phyloP scores from a whole-genome alignment of 2,329 filamentous ascomycete genomes.

The Exophiala dermatitidis region DNA sequence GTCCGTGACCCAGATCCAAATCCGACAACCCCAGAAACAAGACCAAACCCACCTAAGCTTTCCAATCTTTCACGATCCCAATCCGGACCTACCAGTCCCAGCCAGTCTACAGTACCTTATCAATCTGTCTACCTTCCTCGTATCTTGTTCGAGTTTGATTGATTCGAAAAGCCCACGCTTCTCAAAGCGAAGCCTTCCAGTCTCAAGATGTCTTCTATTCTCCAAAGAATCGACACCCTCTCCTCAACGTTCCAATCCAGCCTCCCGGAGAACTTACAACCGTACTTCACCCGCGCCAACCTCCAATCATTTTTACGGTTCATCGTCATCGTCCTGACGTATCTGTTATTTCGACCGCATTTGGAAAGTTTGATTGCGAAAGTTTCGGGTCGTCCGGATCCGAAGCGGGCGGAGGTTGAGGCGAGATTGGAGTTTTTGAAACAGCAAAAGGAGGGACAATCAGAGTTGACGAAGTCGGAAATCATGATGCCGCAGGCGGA shows the following conservation, averaged over 20 bases:
- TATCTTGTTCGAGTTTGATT: too few species aligned
- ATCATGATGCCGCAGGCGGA: neutral
- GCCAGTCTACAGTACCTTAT: too few species aligned
- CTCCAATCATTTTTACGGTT: slow-evolving; percentile 14
- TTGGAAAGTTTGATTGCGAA: slow-evolving; percentile 17
- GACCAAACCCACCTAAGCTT: too few species aligned
- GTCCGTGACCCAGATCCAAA: too few species aligned
- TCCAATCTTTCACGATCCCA: too few species aligned
- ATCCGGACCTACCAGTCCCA: too few species aligned
- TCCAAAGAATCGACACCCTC: neutral
- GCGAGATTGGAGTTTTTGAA: slow-evolving; percentile 11
- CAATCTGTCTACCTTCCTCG: too few species aligned
- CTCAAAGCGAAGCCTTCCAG: too few species aligned
- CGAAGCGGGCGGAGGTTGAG: slow-evolving; percentile 14
- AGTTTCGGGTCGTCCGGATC: slow-evolving; percentile 13
- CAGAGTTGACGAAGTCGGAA: neutral
- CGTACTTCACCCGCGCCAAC: slow-evolving; percentile 16
- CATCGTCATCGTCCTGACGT: slow-evolving; percentile 18
- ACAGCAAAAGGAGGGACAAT: slow-evolving; percentile 13
- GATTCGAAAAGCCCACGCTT: too few species aligned
- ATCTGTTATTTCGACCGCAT: slow-evolving; percentile 24
- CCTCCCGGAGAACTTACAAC: slow-evolving; percentile 3
- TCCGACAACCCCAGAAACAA: too few species aligned
- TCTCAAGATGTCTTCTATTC: neutral
- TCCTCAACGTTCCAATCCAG: neutral